Evolutionary conservation across 768 basidiomycete species (phyloP).

Genomic region (Tulasnella sp.): DNA sequence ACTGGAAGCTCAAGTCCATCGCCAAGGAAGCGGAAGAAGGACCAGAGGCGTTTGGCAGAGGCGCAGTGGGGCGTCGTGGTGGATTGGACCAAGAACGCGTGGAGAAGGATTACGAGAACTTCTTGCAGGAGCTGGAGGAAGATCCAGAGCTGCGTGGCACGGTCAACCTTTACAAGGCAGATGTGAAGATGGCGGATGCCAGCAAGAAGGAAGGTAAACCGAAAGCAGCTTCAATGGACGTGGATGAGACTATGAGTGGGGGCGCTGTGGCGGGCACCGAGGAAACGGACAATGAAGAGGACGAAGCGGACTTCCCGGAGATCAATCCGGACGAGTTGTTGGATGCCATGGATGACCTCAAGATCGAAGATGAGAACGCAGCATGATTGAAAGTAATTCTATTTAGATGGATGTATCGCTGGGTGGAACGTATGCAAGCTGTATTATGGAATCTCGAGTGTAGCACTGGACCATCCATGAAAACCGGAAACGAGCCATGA

Average conservation of each 20-base stretch:
- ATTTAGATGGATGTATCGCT: background rate
- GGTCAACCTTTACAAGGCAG: slow-evolving; percentile 81
- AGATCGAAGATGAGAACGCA: slow-evolving; percentile 50
- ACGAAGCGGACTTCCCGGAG: slow-evolving; percentile 85
- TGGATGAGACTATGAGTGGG: slow-evolving; percentile 44
- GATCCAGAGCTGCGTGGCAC: slow-evolving; percentile 84
- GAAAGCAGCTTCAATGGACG: slow-evolving; percentile 61
- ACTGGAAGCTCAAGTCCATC: slow-evolving; percentile 88
- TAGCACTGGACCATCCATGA: too few relatives aligned
- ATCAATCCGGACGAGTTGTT: slow-evolving; percentile 79
- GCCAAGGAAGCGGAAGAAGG: slow-evolving; percentile 81
- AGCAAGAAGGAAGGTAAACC: slow-evolving; percentile 40
- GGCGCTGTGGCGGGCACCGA: slow-evolving; percentile 34
- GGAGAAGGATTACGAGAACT: slow-evolving; percentile 94
- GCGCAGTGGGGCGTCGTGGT: slow-evolving; percentile 86
- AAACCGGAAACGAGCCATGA: too few relatives aligned
- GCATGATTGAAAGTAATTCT: background rate
- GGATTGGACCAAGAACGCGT: slow-evolving; percentile 89
- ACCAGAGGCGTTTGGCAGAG: slow-evolving; percentile 48
- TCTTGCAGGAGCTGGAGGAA: slow-evolving; percentile 91
- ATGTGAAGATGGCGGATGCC: slow-evolving; percentile 47
- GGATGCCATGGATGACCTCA: slow-evolving; percentile 91
- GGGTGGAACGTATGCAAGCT: background rate
- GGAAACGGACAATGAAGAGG: slow-evolving; percentile 50
- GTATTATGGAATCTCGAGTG: background rate